Evolutionary conservation across 371 early-diverging fungal species (phyloP).

Genomic region (Mortierella sp.): DNA sequence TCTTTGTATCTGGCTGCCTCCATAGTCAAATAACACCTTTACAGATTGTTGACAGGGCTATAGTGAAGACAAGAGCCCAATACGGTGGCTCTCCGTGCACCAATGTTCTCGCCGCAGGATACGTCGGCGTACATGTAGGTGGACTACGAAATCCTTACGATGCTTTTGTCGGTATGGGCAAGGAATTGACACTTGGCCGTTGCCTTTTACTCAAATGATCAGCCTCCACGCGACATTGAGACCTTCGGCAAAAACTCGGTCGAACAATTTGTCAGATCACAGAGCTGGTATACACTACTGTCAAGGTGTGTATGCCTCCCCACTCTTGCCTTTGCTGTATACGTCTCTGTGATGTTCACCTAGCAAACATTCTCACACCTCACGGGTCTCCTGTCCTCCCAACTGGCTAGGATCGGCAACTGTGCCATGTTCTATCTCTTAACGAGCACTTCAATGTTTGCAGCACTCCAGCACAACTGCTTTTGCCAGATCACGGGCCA

Average conservation of each 20-base stretch:
- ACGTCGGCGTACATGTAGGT: no score
- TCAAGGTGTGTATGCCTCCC: slow-evolving; percentile 26
- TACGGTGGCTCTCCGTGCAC: no score
- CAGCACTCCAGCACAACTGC: slow-evolving; percentile 37
- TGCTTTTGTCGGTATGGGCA: no score
- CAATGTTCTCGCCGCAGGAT: slow-evolving; percentile 27
- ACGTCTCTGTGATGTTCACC: no score
- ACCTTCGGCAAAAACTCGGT: slow-evolving; percentile 20
- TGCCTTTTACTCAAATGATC: neutral
- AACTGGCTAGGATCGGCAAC: slow-evolving; percentile 29
- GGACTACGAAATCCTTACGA: no score
- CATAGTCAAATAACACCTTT: neutral
- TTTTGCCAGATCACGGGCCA: slow-evolving; percentile 50
- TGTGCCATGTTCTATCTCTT: slow-evolving; percentile 36
- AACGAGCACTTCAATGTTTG: slow-evolving; percentile 40
- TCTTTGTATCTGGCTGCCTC: no score
- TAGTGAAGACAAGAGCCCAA: slow-evolving; percentile 5
- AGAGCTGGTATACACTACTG: slow-evolving; percentile 23
- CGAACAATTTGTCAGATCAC: slow-evolving; percentile 21
- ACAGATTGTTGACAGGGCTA: slow-evolving; percentile 28
- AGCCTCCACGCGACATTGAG: slow-evolving; percentile 11
- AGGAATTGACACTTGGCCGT: no score
- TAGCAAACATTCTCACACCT: no score
- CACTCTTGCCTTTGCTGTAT: no score
- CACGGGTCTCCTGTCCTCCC: neutral